Conservation (phyloP, 805 yeast genomes). For the Grigorovia transvaalensis region DNA sequence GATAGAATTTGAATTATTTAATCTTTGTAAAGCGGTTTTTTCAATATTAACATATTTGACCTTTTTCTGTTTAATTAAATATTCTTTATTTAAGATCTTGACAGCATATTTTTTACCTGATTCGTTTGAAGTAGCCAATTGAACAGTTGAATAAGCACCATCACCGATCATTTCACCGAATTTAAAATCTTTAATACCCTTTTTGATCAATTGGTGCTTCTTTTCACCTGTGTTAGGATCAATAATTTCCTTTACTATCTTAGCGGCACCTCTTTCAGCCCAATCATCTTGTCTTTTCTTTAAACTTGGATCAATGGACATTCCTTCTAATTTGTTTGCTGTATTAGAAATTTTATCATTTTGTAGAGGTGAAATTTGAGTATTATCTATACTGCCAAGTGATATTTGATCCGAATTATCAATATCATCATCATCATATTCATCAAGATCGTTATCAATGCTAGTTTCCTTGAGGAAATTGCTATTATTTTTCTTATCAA, state of each 20-base stretch:
- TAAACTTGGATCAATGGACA: constrained; percentile 14
- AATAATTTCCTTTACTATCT: constrained; percentile 34
- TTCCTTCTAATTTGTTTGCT: constrained; percentile 5
- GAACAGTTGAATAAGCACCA: constrained; percentile 92
- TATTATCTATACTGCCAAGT: constrained; percentile 6
- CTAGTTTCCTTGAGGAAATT: neutral
- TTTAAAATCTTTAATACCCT: constrained; percentile 70
- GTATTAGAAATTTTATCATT: neutral
- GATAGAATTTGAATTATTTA: constrained; percentile 51
- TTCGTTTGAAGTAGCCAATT: constrained; percentile 69
- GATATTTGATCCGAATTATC: constrained; percentile 5
- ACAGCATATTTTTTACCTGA: constrained; percentile 70
- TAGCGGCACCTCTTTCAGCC: constrained; percentile 53
- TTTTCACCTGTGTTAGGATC: constrained; percentile 40
- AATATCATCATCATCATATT: constrained; percentile 1
- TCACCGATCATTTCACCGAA: constrained; percentile 87
- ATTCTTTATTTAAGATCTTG: constrained; percentile 65
- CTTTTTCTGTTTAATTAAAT: constrained; percentile 70
- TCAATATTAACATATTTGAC: constrained; percentile 79
- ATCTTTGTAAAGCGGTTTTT: constrained; percentile 64
- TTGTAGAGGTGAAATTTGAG: neutral
- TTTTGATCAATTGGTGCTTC: constrained; percentile 40
- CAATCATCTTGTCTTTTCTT: constrained; percentile 33
- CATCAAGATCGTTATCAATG: neutral
- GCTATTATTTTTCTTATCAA: neutral